Conservation (phyloP, 345 rosid species). For the Passiflora organensis region DNA sequence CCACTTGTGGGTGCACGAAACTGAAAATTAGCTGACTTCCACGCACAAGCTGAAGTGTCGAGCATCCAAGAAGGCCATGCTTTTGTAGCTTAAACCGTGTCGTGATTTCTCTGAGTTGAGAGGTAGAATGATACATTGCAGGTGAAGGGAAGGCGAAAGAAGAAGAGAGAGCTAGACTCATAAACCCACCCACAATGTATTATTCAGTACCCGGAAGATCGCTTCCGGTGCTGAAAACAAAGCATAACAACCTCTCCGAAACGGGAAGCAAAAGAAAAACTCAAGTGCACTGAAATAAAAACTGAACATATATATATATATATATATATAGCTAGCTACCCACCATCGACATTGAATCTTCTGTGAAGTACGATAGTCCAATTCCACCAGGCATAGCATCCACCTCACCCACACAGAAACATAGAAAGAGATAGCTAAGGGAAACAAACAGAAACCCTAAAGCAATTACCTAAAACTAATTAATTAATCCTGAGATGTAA, state of each 20-base stretch:
- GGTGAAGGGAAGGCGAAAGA: not conserved
- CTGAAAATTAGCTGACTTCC: not conserved
- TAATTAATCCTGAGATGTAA: not conserved
- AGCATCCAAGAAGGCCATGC: not conserved
- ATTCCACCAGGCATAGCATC: not conserved
- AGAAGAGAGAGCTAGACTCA: not conserved
- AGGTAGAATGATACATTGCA: not conserved
- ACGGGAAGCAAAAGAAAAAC: conserved; percentile 4
- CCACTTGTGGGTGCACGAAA: not conserved
- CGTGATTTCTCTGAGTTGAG: not conserved
- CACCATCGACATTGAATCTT: conserved; percentile 20
- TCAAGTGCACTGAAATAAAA: not conserved
- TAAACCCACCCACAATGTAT: too few relatives aligned
- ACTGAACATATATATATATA: not conserved
- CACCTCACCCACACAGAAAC: not conserved
- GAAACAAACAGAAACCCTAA: not conserved
- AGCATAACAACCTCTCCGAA: conserved; percentile 21
- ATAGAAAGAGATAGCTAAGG: too few relatives aligned
- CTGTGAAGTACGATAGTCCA: not conserved
- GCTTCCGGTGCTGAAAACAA: conserved; percentile 28
- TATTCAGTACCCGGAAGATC: not conserved
- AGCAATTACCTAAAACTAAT: not conserved
- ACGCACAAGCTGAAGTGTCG: not conserved
- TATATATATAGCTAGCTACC: not conserved
- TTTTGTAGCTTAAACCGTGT: not conserved